Evolutionary conservation across 202 grass and related monocot species (phyloP).

Genomic region (Eragrostis tef): DNA sequence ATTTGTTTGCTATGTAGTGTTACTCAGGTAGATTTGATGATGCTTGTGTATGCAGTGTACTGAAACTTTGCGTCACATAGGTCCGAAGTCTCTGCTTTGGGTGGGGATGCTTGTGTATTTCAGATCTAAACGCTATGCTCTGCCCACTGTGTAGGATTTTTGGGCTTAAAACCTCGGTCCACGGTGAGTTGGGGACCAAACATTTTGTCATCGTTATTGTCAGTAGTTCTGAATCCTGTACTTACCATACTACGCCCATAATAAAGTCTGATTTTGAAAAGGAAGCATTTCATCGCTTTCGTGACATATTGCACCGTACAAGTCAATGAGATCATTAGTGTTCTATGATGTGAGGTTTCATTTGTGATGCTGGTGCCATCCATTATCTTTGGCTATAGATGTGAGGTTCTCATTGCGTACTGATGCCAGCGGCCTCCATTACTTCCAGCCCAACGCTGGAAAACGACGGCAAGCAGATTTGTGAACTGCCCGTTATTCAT

Average conservation of each 20-base stretch:
- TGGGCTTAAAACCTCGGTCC: neutral
- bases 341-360: neutral
- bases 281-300: neutral
- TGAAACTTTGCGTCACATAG: neutral
- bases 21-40: neutral
- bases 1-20: neutral
- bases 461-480: neutral
- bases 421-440: neutral
- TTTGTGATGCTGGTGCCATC: neutral
- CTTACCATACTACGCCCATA: too few relatives aligned
- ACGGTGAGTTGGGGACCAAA: neutral
- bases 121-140: neutral
- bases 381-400: neutral
- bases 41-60: neutral
- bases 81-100: neutral
- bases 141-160: neutral
- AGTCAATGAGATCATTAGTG: neutral
- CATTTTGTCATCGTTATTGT: too few relatives aligned
- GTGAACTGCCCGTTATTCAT: neutral
- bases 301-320: neutral
- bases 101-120: neutral
- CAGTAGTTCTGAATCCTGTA: too few relatives aligned
- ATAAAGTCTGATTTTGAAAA: neutral
- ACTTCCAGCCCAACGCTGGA: neutral
- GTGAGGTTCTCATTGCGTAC: neutral